Evolutionary conservation across 768 basidiomycete genomes (phyloP).

Genomic region (Cystobasidium onofrii): DNA sequence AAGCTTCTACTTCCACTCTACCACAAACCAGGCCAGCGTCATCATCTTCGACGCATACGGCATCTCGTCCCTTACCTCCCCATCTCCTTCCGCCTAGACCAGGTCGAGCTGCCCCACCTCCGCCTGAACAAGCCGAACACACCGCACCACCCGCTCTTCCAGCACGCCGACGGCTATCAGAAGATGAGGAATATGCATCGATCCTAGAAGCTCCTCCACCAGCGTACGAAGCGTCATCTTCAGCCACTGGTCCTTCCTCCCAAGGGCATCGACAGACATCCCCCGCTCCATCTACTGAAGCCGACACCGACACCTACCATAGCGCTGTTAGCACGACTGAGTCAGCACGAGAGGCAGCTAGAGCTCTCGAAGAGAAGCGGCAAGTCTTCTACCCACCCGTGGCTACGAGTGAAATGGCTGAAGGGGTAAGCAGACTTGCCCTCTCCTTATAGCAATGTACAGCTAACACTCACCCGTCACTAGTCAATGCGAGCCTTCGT

Average conservation of each 20-base stretch:
- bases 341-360: not conserved
- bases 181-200: not conserved
- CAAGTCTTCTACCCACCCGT: constrained; percentile 17
- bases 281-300: not conserved
- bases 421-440: constrained; percentile 2
- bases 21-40: not conserved
- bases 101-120: not conserved
- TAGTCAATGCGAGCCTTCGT: constrained; percentile 21
- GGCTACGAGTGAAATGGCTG: constrained; percentile 9
- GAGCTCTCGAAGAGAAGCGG: constrained; percentile 1
- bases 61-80: not conserved
- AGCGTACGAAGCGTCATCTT: not conserved
- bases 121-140: not conserved
- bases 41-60: not conserved
- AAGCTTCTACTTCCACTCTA: not conserved
- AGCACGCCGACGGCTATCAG: not conserved
- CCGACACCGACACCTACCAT: not conserved
- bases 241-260: not conserved
- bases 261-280: not conserved
- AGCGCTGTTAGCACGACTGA: not conserved
- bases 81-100: not conserved
- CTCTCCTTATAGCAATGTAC: not conserved
- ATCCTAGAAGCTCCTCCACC: not conserved
- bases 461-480: not conserved
- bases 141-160: not conserved